Evolutionary conservation across 2,329 filamentous ascomycete genomes (phyloP).

Genomic region (Penicillium sp.): DNA sequence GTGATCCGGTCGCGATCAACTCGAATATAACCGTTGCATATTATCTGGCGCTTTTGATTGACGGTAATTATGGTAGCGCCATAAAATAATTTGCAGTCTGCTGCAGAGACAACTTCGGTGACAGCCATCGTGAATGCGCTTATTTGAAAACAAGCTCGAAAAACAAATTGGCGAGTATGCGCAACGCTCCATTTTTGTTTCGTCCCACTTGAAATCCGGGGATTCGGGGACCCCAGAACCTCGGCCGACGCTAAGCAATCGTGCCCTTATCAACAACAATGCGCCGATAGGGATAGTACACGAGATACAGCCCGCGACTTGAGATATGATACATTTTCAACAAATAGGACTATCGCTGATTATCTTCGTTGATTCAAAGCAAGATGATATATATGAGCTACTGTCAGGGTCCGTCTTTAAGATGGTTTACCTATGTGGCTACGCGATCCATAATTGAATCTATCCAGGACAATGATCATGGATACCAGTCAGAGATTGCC

Average conservation of each 20-base stretch:
- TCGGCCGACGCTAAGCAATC: slow-evolving; percentile 19
- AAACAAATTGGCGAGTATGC: not conserved
- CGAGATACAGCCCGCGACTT: not conserved
- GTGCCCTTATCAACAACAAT: slow-evolving; percentile 11
- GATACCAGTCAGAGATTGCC: slow-evolving; percentile 4
- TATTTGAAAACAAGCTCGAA: not conserved
- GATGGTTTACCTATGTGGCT: not conserved
- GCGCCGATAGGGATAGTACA: slow-evolving; percentile 4
- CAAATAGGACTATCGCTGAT: slow-evolving; percentile 5
- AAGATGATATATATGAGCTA: slow-evolving; percentile 12
- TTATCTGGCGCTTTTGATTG: slow-evolving; percentile 15
- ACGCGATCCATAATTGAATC: too few species aligned
- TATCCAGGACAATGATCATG: not conserved
- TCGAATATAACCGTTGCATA: slow-evolving; percentile 16
- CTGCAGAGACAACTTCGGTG: not conserved
- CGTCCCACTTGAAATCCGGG: not conserved
- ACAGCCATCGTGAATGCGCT: not conserved
- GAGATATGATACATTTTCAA: slow-evolving; percentile 6
- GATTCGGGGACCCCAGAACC: not conserved
- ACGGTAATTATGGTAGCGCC: slow-evolving; percentile 20
- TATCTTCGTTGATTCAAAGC: not conserved
- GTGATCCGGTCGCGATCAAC: slow-evolving; percentile 10
- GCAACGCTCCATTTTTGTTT: not conserved
- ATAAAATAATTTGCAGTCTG: slow-evolving; percentile 14
- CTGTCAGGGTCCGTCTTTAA: not conserved